phyloP scores from a whole-genome alignment of 768 basidiomycete genomes.

The Suillus placidus region DNA sequence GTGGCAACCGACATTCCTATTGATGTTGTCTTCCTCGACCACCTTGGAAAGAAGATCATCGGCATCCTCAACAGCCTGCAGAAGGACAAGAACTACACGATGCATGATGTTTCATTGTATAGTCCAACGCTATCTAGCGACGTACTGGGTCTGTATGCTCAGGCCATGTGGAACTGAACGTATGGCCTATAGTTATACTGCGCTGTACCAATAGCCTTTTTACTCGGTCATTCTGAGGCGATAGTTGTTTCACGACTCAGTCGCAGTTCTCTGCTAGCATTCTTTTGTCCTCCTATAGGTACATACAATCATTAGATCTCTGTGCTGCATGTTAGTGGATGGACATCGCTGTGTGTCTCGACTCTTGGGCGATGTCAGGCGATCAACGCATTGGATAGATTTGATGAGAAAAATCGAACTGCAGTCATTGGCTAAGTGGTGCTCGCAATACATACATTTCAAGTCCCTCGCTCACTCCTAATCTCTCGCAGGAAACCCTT shows the following conservation, averaged over 20 bases:
- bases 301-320: no score
- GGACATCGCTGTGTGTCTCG: no score
- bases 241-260: no score
- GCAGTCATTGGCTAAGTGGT: no score
- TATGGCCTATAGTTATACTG: neutral
- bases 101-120: slow-evolving; percentile 55
- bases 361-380: no score
- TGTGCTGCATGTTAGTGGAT: no score
- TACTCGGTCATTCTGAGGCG: neutral
- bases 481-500: no score
- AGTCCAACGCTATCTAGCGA: slow-evolving; percentile 45
- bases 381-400: no score
- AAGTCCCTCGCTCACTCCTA: no score
- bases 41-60: slow-evolving; percentile 57
- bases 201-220: neutral
- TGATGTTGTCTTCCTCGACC: slow-evolving; percentile 78
- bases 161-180: slow-evolving; percentile 32
- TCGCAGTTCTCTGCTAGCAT: slow-evolving; percentile 21
- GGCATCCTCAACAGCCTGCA: slow-evolving; percentile 60
- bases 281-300: no score
- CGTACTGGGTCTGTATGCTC: slow-evolving; percentile 44
- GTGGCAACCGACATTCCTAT: slow-evolving; percentile 53
- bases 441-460: no score
- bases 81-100: slow-evolving; percentile 49
- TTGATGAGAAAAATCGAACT: no score